Evolutionary conservation across 805 yeast genomes (phyloP).

Genomic region (Candida rishiriensis): DNA sequence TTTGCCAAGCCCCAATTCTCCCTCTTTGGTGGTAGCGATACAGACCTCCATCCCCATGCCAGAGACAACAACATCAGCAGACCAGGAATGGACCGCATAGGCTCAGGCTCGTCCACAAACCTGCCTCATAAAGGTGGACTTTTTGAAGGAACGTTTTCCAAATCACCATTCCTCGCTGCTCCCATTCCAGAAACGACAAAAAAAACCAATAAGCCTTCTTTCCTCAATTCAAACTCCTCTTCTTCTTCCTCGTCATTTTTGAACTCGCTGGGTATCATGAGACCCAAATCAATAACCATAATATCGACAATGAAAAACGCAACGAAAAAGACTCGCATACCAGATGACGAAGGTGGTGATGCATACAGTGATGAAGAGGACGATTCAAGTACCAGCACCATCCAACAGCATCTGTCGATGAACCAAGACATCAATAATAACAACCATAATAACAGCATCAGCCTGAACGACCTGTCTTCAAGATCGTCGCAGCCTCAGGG

Average conservation of each 20-base stretch:
- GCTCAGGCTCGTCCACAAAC: too few relatives aligned
- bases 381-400: not conserved
- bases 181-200: not conserved
- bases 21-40: too few relatives aligned
- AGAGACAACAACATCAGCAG: too few relatives aligned
- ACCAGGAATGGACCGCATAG: too few relatives aligned
- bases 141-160: constrained; percentile 16
- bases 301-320: constrained; percentile 18
- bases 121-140: not conserved
- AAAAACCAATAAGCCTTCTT: not conserved
- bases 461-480: too few relatives aligned
- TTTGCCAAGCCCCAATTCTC: not conserved
- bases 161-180: constrained; percentile 6
- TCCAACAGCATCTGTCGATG: too few relatives aligned
- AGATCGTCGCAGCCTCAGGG: too few relatives aligned
- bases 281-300: constrained; percentile 13
- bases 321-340: constrained; percentile 7
- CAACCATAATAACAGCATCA: too few relatives aligned
- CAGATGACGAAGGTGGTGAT: too few relatives aligned
- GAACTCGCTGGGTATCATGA: constrained; percentile 6
- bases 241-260: constrained; percentile 3
- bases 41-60: too few relatives aligned
- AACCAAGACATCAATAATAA: not conserved
- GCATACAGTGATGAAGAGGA: not conserved
- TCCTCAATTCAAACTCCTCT: too few relatives aligned